Percentiles rank a stretch among this genome's conserved stretches.
Evolutionary conservation across 208 protist species (phyloP).

Genomic region (Balamuthia mandrillaris): DNA sequence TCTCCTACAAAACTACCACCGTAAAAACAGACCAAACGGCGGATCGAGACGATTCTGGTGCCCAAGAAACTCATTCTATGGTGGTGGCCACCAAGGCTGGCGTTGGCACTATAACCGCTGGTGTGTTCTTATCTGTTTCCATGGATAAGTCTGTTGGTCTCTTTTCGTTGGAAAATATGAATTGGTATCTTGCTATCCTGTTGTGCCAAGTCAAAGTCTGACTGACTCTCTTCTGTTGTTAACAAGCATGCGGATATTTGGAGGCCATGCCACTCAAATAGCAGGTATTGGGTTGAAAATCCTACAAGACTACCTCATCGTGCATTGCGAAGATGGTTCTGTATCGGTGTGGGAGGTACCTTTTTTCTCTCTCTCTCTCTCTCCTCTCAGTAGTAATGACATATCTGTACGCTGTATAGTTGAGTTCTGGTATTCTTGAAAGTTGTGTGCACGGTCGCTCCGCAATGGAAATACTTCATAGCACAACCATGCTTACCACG

Average conservation of each 20-base stretch:
- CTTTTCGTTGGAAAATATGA: slow-evolving; percentile 16
- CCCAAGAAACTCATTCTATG: too few species aligned
- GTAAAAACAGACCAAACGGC: too few species aligned
- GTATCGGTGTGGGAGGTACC: slow-evolving; percentile 22
- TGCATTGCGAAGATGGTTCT: slow-evolving; percentile 19
- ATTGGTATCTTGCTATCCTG: slow-evolving; percentile 15
- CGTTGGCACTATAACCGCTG: background rate
- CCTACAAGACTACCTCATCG: slow-evolving; percentile 17
- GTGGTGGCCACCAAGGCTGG: background rate
- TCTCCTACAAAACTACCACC: too few species aligned
- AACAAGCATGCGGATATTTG: background rate
- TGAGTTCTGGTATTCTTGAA: slow-evolving; percentile 12
- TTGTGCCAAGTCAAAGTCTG: too few species aligned
- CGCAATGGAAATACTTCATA: background rate
- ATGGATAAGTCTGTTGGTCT: slow-evolving; percentile 18
- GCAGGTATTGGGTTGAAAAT: background rate
- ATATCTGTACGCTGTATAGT: too few species aligned
- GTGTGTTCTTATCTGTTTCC: slow-evolving; percentile 2
- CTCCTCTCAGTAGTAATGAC: too few species aligned
- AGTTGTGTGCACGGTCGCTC: background rate
- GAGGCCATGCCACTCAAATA: background rate
- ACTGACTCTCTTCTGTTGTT: background rate
- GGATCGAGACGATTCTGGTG: too few species aligned
- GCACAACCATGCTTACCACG: background rate
- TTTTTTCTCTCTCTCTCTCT: background rate